Evolutionary conservation across 1,139 yeast genomes (phyloP).

Genomic region (Candida pseudoviswanathii): DNA sequence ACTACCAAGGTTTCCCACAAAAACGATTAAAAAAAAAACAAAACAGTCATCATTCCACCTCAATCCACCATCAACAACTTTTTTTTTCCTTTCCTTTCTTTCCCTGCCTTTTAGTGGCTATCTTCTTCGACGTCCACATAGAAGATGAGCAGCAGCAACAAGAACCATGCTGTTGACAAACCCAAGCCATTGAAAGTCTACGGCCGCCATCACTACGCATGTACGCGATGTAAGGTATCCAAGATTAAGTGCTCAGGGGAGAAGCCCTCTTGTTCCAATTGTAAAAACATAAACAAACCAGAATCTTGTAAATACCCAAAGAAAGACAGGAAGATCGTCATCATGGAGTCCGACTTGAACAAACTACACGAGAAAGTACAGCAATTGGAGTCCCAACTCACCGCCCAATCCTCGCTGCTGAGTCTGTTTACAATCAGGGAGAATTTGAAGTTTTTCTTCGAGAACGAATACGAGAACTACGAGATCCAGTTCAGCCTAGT

Average conservation of each 20-base stretch:
- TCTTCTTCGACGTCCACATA: too few species aligned
- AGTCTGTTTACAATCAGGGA: neutral
- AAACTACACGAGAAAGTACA: constrained; percentile 43
- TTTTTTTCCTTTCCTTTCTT: too few species aligned
- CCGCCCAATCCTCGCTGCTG: neutral
- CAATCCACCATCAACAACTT: too few species aligned
- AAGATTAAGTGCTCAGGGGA: constrained; percentile 49
- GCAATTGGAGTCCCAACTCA: constrained; percentile 9
- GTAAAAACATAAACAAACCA: constrained; percentile 35
- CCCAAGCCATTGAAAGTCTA: constrained; percentile 45
- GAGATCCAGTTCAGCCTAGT: constrained; percentile 11
- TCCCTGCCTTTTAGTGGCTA: too few species aligned
- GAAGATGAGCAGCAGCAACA: neutral
- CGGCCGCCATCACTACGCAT: constrained; percentile 46
- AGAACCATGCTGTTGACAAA: constrained; percentile 15
- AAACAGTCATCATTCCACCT: too few species aligned
- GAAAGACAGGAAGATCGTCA: constrained; percentile 52
- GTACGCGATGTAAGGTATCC: constrained; percentile 40
- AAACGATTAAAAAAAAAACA: too few species aligned
- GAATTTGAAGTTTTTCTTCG: constrained; percentile 9
- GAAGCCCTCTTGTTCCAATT: constrained; percentile 42
- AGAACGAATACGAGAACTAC: constrained; percentile 8
- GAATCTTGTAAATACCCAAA: constrained; percentile 49
- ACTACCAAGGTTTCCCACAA: too few species aligned
- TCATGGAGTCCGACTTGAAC: constrained; percentile 53